Evolutionary conservation across 352 stramenopile species (phyloP).

Genomic region (Vaucheria bursata): DNA sequence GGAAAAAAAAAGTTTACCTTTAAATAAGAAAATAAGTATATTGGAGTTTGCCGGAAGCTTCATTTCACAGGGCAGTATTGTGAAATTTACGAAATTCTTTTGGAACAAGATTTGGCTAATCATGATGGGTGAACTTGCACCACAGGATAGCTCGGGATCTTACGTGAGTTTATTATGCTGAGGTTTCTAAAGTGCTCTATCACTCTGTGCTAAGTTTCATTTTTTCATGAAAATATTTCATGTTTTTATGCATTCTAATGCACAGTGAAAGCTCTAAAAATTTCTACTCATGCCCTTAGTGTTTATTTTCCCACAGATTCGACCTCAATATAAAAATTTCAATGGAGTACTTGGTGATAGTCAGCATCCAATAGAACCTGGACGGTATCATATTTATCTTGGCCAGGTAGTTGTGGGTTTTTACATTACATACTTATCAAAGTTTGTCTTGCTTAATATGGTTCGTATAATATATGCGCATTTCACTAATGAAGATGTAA

Average conservation of each 20-base stretch:
- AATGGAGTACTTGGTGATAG: slow-evolving; percentile 25
- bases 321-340: slow-evolving; percentile 31
- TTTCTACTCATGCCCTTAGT: too few relatives aligned
- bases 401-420: too few relatives aligned
- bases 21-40: slow-evolving; percentile 27
- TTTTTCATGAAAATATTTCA: too few relatives aligned
- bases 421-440: too few relatives aligned
- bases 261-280: too few relatives aligned
- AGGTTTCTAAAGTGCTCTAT: too few relatives aligned
- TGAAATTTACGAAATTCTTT: slow-evolving; percentile 28
- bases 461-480: too few relatives aligned
- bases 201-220: too few relatives aligned
- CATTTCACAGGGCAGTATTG: slow-evolving; percentile 20
- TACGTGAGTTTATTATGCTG: slow-evolving; percentile 45
- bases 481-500: too few relatives aligned
- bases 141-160: slow-evolving; percentile 24
- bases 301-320: background rate
- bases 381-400: slow-evolving; percentile 40
- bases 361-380: slow-evolving; percentile 41
- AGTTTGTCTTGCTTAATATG: too few relatives aligned
- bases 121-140: slow-evolving; percentile 48
- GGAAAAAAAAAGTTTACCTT: too few relatives aligned
- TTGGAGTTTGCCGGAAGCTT: slow-evolving; percentile 37
- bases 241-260: too few relatives aligned
- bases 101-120: slow-evolving; percentile 40